These are phyloP conservation scores for Filobasidium floriforme DNA, from an alignment of 768 basidiomycete species.

Conservation along the genomic window DNA sequence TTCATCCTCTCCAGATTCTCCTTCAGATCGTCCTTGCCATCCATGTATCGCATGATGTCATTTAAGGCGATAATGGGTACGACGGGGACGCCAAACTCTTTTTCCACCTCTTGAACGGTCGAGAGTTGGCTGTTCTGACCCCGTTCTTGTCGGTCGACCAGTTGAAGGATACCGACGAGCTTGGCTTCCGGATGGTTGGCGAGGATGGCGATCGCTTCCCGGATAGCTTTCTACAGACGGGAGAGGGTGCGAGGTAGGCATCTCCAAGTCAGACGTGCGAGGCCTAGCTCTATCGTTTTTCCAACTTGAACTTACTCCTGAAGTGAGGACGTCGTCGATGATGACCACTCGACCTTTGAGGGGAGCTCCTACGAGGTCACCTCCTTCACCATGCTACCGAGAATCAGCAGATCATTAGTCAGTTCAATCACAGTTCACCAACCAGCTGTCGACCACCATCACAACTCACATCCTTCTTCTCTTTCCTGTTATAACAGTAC, in stretches of 20 bases:
- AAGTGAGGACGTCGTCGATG: conserved; percentile 92
- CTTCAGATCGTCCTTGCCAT: conserved; percentile 55
- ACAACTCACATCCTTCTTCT: conserved; percentile 65
- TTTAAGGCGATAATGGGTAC: conserved; percentile 73
- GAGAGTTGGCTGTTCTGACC: conserved; percentile 58
- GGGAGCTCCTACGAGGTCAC: conserved; percentile 74
- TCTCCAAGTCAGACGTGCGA: neutral
- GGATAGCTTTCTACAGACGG: conserved; percentile 69
- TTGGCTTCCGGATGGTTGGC: conserved; percentile 55
- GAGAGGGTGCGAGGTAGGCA: neutral
- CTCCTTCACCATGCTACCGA: conserved; percentile 77
- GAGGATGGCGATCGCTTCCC: conserved; percentile 72
- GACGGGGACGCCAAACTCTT: conserved; percentile 63
- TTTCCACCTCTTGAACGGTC: conserved; percentile 75
- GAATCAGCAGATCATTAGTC: neutral
- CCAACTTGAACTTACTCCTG: conserved; percentile 36
- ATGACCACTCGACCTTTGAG: conserved; percentile 76
- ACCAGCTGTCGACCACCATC: neutral
- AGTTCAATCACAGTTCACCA: conserved; percentile 10
- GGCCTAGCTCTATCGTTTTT: no score
- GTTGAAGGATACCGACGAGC: conserved; percentile 79
- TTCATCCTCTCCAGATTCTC: conserved; percentile 65
- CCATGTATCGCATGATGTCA: conserved; percentile 76
- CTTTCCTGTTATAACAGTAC: conserved; percentile 89
- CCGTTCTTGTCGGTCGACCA: conserved; percentile 78